These are phyloP conservation scores for Candida tammaniensis DNA, from an alignment of 805 yeast species.

Conservation along the genomic window DNA sequence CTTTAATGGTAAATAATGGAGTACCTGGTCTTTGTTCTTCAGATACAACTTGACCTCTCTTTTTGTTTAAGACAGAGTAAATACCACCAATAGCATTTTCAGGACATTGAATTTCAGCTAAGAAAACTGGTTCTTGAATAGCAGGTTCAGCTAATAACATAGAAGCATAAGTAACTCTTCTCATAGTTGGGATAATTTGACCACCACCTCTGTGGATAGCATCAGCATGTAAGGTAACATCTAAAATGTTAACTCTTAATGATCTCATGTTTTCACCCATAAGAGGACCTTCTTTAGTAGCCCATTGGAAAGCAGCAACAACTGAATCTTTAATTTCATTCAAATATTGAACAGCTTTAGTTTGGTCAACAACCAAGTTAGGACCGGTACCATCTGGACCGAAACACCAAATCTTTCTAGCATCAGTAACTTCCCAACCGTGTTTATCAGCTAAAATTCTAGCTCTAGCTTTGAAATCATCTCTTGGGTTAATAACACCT, in stretches of 20 bases:
- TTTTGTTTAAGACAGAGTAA: constrained; percentile 98
- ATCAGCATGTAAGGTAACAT: constrained; percentile 99
- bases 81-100: constrained; percentile 99
- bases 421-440: constrained; percentile 99
- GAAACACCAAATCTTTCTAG: constrained; percentile 99
- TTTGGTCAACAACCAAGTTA: constrained; percentile 97
- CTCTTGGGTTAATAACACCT: constrained; percentile 92
- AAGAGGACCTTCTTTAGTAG: constrained; percentile 99
- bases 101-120: constrained; percentile 99
- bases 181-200: constrained; percentile 99
- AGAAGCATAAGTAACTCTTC: constrained; percentile 99
- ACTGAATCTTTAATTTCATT: constrained; percentile 99
- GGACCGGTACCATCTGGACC: constrained; percentile 99
- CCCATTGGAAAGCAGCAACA: constrained; percentile 99
- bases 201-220: constrained; percentile 99
- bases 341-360: constrained; percentile 99
- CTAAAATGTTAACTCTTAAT: constrained; percentile 95
- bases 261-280: constrained; percentile 96
- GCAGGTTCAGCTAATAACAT: constrained; percentile 98
- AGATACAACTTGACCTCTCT: constrained; percentile 99
- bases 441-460: constrained; percentile 97
- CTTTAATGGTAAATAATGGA: constrained; percentile 99
- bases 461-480: constrained; percentile 98
- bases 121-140: constrained; percentile 98
- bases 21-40: constrained; percentile 99